Evolutionary conservation across 2,329 filamentous ascomycete genomes (phyloP), one percentile per base, ranked within the genome.

Genomic region (Penicillium thymicola): DNA sequence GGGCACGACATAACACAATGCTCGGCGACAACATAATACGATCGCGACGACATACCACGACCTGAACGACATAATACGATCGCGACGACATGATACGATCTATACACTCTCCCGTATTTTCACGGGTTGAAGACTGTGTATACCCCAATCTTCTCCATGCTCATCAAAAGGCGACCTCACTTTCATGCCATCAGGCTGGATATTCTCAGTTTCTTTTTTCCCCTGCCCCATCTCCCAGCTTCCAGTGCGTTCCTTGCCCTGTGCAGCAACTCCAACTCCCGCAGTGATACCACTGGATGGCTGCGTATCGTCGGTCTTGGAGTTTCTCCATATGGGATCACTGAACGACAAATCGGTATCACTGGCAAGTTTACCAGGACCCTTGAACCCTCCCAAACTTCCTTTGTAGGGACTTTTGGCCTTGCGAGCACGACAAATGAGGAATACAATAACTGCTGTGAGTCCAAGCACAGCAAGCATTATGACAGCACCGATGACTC

Each of bases 401-500:
- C 71, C 69, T 47, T 70, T 76, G 46, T 67, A 70, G 8, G 32
- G 32, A 14, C 11, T 64, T 3, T 16, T 65, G 3, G 78, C 73
- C 53, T 78, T 77, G 44, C 80, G 65, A n/a, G 80, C 53, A 4
- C 80, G 78, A 18, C 72, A 78, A 10, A 81, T 60, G 68, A 81
- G 75, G 25, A 75, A 64, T 3, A 64, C 72, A 48, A 75, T 50
- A 0, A 69, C 70, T 38, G 76, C 76, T 23, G 81, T 44, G 0
- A 82, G 43, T 1, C 65, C 76, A 0, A 79, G 69, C 2, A 81
- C 69, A 2, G 66, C 78, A 13, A 85, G 70, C 1, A 81, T 78
- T 18, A 84, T 75, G 27, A 81, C 66, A 0, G 81, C 82, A 30
- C 83, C 83, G 47, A 85, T 80, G n/a, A 81, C 79, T 7, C 83